phyloP scores from a whole-genome alignment of 2,329 filamentous ascomycete genomes.

The Colletotrichum siamense region DNA sequence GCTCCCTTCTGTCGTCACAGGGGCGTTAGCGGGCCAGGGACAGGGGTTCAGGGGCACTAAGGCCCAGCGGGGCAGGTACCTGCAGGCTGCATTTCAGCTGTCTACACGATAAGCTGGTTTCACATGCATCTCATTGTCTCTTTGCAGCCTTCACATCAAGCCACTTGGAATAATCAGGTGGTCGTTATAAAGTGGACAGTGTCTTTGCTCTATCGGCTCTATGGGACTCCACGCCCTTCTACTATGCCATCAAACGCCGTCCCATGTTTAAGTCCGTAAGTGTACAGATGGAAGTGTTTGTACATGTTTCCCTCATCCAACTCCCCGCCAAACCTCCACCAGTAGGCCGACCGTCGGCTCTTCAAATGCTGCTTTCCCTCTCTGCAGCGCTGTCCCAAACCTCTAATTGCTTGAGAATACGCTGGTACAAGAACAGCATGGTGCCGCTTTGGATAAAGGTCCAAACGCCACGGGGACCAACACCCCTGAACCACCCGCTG shows the following conservation, averaged over 20 bases:
- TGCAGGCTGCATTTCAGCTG: not conserved
- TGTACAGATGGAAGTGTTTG: constrained; percentile 19
- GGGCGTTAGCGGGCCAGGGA: not conserved
- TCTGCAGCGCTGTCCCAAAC: constrained; percentile 39
- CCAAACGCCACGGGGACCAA: constrained; percentile 93
- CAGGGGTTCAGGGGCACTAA: constrained; percentile 2
- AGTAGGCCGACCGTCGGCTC: not conserved
- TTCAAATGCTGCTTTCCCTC: constrained; percentile 11
- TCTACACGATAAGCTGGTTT: not conserved
- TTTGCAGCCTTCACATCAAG: not conserved
- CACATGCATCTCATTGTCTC: not conserved
- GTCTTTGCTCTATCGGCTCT: constrained; percentile 24
- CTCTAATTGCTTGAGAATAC: constrained; percentile 79
- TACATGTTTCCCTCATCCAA: constrained; percentile 12
- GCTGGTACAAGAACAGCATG: constrained; percentile 96
- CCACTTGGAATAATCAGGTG: not conserved
- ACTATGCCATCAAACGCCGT: constrained; percentile 21
- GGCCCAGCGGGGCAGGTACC: not conserved
- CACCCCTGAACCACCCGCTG: constrained; percentile 90
- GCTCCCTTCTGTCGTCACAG: constrained; percentile 5
- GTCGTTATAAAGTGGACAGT: constrained; percentile 1
- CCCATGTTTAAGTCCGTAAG: constrained; percentile 19
- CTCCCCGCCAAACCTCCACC: not conserved
- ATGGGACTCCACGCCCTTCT: constrained; percentile 15
- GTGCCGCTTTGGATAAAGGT: constrained; percentile 96